Evolutionary conservation across 257 asterid species (phyloP), one percentile per base, ranked within the genome.

Genomic region (Petunia secreta): DNA sequence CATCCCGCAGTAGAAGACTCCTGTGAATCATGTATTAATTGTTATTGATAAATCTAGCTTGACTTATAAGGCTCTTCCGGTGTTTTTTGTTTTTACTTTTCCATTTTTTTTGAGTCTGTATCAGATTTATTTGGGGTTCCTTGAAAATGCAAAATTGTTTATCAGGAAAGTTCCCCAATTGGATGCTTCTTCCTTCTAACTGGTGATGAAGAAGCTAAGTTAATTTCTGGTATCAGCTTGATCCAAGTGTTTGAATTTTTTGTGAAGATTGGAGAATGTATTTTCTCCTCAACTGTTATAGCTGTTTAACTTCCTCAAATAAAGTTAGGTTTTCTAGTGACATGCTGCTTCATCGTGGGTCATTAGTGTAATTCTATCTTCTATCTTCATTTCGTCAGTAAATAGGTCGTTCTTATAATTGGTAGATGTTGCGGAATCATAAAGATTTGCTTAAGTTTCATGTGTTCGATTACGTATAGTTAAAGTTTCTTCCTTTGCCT

Each of bases 1-100:
- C 91, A 83, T 85, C 79, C 97, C 97, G 50, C 97, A 93, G 79
- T 90, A 91, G 89, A 91, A 93, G 75, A 93, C 95, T 80, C 97
- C 96, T 92, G 91, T 83, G 82, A 53, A 66, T 73, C 62, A 73
- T 40, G 10, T 34, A 52, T 1, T 48, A 73, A 13, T 73, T 50
- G 46, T 50, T 71, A 57, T 50, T 73, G 50, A 73, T 46, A 15
- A 73, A 73, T 73, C 25, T 57, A 57, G 36, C 63, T 57, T 73
- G 57, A 52, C 11, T 3, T 13, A 36, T 73, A 11, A 73, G 11
- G 13, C 43, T 50, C 13, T 73, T 73, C 13, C 14, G 34, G 34
- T 40, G 3, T 73, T 73, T 63, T 73, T 50, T 48, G 13, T 37
- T 52, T 73, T 68, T 36, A 3, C 78, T 11, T 38, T 71, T n/a